Base-by-base conservation (phyloP, 2,329 filamentous ascomycete species). In the Thermochaetoides dissita region DNA sequence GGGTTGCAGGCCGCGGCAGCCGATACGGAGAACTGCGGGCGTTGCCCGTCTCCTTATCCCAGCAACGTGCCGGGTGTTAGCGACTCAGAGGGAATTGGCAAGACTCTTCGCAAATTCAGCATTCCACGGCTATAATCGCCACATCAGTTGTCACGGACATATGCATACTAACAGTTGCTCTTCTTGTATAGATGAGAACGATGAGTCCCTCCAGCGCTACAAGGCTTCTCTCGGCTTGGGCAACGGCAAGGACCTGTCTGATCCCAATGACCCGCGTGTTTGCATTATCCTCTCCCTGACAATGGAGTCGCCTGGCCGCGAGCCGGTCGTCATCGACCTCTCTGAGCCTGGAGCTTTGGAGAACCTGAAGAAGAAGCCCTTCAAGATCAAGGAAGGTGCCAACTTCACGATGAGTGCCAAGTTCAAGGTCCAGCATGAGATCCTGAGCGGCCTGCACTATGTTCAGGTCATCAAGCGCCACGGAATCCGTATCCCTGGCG, bases 381-480 rank as follows among this genome's bases (percentile, higher is more conserved):
- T 98, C 71, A 89, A 76, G 59, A 95, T 98, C 70, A 98, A 96
- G 74, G 91, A 96, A 65, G 87, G 86, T 42, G 77, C 82, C 54
- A 82, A 78, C 54, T 98, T 96, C 69, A 85, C 83, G 64, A 96
- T 96, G 84, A 87, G 84, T 61, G 88, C 83, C 45, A 76, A 77
- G 48, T 98, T 96, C 74, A 83, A 88, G 67, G 91, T 98, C 37
- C 87, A 98, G 71, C 87, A 95, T 62, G 84, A 96, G 65, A 89
- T 98, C 52, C 75, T 96, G 42, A 91, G 84, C 55, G 91, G 91
- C 37, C 67, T 98, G 59, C 93, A 95, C 68, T 98, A 96, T 63
- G 76, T 98, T 44, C 91, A 98, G 67, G 75, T 87, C 34, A 84
- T 95, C 49, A 94, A 91, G 74, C 74, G 88, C 55, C 87, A 87